Conservation (phyloP, 495 filamentous ascomycete genomes). For the Lasiosphaeria hispida region DNA sequence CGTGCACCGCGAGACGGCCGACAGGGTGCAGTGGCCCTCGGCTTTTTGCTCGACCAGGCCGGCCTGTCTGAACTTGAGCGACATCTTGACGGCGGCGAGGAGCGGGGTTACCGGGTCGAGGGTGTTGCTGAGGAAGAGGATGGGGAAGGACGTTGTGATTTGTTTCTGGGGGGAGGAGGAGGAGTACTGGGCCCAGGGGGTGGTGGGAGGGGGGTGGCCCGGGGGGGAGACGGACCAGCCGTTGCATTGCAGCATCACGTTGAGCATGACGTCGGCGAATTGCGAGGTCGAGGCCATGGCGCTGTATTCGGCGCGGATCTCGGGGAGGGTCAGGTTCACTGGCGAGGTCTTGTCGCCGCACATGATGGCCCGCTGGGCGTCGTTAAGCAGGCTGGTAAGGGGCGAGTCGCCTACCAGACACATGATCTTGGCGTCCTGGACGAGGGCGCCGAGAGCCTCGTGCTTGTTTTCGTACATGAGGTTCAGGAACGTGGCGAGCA, state of each 20-base stretch:
- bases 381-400: slow-evolving; percentile 47
- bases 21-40: slow-evolving; percentile 45
- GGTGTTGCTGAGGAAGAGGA: slow-evolving; percentile 59
- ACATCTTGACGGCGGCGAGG: slow-evolving; percentile 49
- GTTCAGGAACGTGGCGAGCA: slow-evolving; percentile 31
- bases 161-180: not conserved
- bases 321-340: slow-evolving; percentile 39
- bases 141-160: slow-evolving; percentile 53
- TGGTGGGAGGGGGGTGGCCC: not conserved
- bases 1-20: slow-evolving; percentile 39
- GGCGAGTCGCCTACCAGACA: slow-evolving; percentile 34
- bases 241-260: slow-evolving; percentile 42
- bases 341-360: slow-evolving; percentile 47
- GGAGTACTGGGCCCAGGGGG: not conserved
- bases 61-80: slow-evolving; percentile 43
- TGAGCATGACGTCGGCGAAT: slow-evolving; percentile 47
- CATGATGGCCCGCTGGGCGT: slow-evolving; percentile 42
- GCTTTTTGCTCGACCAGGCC: slow-evolving; percentile 46
- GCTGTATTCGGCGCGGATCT: slow-evolving; percentile 35
- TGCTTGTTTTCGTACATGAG: slow-evolving; percentile 18
- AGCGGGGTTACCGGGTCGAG: slow-evolving; percentile 62
- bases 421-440: slow-evolving; percentile 20
- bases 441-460: slow-evolving; percentile 9
- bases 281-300: slow-evolving; percentile 35
- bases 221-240: slow-evolving; percentile 35